Evolutionary conservation across 1,139 yeast species (phyloP), one percentile per base, ranked within the genome.

Genomic region (Blastobotrys indianensis): DNA sequence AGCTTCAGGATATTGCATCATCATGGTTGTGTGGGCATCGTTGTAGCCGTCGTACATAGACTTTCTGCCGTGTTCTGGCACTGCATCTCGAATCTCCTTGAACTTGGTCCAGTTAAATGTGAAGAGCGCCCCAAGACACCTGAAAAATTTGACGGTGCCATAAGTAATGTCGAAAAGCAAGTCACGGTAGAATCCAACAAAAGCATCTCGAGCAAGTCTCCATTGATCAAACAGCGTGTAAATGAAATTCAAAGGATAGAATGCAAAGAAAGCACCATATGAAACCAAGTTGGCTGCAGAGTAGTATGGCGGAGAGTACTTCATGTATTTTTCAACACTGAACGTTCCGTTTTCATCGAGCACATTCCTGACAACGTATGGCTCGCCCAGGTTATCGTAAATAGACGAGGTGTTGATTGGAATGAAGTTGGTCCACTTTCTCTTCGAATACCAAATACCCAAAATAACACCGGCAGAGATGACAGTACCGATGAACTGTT

Each of bases 321-420:
- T 31, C 44, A 60, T 60, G 48, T 65, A 64, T 49, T 60, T 59
- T 1, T 51, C 56, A n/a, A 54, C 52, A 44, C 62, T 61, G 54
- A 60, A 55, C n/a, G 66, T 61, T 39, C 70, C 69, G n/a, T 63
- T 58, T 29, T 71, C 63, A 32, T 72, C 63, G 30, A 79, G 65
- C 25, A 78, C 67, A 23, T 63, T 56, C 17, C 64, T 57, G 20
- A 77, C 76, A 20, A 66, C 55, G 56, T 70, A 79, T 0, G 55
- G 45, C 20, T 61, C 63, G 8, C 77, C 82, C 13, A 65, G 68
- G 58, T 79, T 79, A 37, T 72, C 71, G 58, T 64, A 77, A 25
- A 76, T 57, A 5, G 59, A 52, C 54, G 75, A 74, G 11, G 74
- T 61, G 59, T 77, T 79, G 54, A 79, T 75, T 25, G 84, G 83